Conservation (phyloP, 116 monocot genomes). For the Cymodocea nodosa region DNA sequence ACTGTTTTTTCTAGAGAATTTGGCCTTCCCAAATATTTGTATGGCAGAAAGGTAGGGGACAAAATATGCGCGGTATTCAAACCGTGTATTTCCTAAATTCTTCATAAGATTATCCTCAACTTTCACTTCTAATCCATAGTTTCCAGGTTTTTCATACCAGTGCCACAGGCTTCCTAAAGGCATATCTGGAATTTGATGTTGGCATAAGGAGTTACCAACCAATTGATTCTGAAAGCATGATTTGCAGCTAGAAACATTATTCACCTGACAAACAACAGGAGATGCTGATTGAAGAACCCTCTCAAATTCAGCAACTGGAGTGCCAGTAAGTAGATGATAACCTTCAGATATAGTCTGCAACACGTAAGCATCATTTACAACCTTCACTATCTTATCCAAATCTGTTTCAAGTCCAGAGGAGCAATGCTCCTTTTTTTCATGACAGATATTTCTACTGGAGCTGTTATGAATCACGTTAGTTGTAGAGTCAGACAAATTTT, state of each 20-base stretch:
- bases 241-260: slow-evolving; percentile 11
- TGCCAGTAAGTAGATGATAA: slow-evolving; percentile 19
- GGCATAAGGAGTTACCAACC: slow-evolving; percentile 12
- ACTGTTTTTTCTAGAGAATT: not conserved
- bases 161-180: slow-evolving; percentile 49
- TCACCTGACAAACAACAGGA: slow-evolving; percentile 31
- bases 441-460: not conserved
- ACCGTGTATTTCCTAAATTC: slow-evolving; percentile 10
- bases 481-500: slow-evolving; percentile 15
- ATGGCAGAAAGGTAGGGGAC: slow-evolving; percentile 81
- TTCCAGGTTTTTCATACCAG: slow-evolving; percentile 75
- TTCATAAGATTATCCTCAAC: slow-evolving; percentile 27
- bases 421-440: not conserved
- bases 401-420: slow-evolving; percentile 20
- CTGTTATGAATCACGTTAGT: slow-evolving; percentile 10
- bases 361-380: slow-evolving; percentile 26
- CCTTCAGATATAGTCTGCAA: slow-evolving; percentile 20
- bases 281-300: slow-evolving; percentile 42
- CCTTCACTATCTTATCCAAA: slow-evolving; percentile 30
- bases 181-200: slow-evolving; percentile 31
- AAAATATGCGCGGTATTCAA: slow-evolving; percentile 51
- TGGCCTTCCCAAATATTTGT: slow-evolving; percentile 41
- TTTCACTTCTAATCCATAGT: slow-evolving; percentile 71
- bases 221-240: slow-evolving; percentile 16
- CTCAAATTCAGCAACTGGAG: slow-evolving; percentile 50